phyloP scores from a whole-genome alignment of 768 basidiomycete species.

The Russula lepida region DNA sequence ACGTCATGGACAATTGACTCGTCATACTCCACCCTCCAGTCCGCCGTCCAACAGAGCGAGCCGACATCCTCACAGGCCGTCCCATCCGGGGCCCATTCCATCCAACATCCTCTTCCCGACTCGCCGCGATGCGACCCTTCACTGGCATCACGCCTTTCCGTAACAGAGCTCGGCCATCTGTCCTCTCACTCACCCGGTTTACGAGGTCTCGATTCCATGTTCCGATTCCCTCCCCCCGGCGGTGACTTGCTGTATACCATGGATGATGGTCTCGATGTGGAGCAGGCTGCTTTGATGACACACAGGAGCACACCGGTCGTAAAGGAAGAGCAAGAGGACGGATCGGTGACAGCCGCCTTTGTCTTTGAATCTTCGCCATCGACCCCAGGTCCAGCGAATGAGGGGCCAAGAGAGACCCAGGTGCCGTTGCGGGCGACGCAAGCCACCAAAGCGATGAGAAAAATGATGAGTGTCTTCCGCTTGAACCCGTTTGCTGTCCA shows the following conservation, averaged over 20 bases:
- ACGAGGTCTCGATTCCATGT: slow-evolving; percentile 12
- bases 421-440: slow-evolving; percentile 73
- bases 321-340: slow-evolving; percentile 19
- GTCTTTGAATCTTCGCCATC: slow-evolving; percentile 20
- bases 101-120: slow-evolving; percentile 15
- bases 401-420: slow-evolving; percentile 20
- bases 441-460: slow-evolving; percentile 59
- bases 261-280: slow-evolving; percentile 14
- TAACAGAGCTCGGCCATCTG: slow-evolving; percentile 9
- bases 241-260: slow-evolving; percentile 14
- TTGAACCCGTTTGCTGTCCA: slow-evolving; percentile 60
- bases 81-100: slow-evolving; percentile 4
- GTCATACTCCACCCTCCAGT: slow-evolving; percentile 19
- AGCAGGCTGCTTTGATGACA: slow-evolving; percentile 6
- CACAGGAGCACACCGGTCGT: slow-evolving; percentile 8
- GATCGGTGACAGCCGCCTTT: slow-evolving; percentile 13
- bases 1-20: slow-evolving; percentile 21
- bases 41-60: slow-evolving; percentile 12
- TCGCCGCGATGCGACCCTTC: slow-evolving; percentile 16
- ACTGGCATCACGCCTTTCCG: slow-evolving; percentile 10
- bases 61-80: slow-evolving; percentile 5
- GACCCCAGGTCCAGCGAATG: slow-evolving; percentile 10
- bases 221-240: slow-evolving; percentile 11
- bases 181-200: slow-evolving; percentile 13
- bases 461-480: slow-evolving; percentile 71